These are phyloP conservation scores for Fusarium pseudoanthophilum DNA, from an alignment of 2,329 filamentous ascomycete genomes.

Conservation along the genomic window DNA sequence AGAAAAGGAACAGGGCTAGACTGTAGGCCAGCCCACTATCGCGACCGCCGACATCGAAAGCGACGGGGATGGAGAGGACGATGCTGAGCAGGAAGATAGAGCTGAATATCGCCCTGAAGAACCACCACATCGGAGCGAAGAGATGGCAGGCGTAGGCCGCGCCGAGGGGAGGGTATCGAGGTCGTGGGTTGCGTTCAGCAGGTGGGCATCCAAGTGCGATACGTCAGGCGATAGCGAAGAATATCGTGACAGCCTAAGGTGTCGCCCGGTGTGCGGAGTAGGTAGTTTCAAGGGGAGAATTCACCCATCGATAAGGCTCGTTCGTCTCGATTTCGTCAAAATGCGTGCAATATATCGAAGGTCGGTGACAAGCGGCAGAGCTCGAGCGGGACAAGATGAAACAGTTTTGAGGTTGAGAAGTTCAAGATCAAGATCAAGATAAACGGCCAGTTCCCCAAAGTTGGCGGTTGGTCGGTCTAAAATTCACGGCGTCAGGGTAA, in stretches of 20 bases:
- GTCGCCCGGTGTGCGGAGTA: conserved; percentile 26
- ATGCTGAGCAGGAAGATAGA: conserved; percentile 89
- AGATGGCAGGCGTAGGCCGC: conserved; percentile 44
- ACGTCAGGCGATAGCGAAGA: conserved; percentile 15
- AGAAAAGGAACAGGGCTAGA: conserved; percentile 87
- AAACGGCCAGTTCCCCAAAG: conserved; percentile 20
- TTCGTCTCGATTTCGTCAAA: conserved; percentile 29
- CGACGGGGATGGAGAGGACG: conserved; percentile 93
- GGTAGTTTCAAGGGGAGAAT: conserved; percentile 22
- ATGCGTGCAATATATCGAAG: conserved; percentile 27
- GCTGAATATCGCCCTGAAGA: conserved; percentile 82
- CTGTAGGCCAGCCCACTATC: conserved; percentile 96
- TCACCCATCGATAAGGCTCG: conserved; percentile 37
- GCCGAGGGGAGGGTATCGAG: conserved; percentile 38
- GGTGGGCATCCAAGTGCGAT: conserved; percentile 33
- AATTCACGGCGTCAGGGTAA: conserved; percentile 15
- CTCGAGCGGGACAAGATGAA: conserved; percentile 3
- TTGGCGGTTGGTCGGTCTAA: conserved; percentile 19
- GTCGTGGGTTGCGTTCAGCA: conserved; percentile 23
- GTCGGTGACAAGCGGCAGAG: conserved; percentile 26
- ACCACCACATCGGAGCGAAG: conserved; percentile 76
- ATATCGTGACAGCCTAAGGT: conserved; percentile 18
- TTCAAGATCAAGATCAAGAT: conserved; percentile 7
- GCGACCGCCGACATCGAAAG: conserved; percentile 96
- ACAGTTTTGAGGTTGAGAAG: conserved; percentile 7